Percentiles rank a stretch among this genome's conserved stretches.
phyloP scores from a whole-genome alignment of 2,329 filamentous ascomycete species.

The Colletotrichum agaves region DNA sequence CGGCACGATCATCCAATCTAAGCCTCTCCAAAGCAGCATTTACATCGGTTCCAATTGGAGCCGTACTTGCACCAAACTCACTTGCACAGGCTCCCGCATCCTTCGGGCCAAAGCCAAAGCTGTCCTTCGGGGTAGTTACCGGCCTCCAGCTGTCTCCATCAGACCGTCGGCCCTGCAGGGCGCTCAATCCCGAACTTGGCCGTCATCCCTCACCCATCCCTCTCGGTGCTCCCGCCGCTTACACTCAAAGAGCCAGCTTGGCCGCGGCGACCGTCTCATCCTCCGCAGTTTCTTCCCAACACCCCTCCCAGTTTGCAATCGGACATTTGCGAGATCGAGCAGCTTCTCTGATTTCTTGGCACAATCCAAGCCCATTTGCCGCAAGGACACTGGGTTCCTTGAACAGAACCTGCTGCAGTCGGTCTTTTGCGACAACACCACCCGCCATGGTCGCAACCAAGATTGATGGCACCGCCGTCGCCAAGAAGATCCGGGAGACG shows the following conservation, averaged over 20 bases:
- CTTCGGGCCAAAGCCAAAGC: conserved; percentile 4
- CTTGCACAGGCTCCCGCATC: conserved; percentile 6
- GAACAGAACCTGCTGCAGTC: conserved; percentile 4
- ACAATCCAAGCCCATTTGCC: conserved; percentile 10
- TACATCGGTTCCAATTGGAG: neutral
- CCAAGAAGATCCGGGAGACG: conserved; percentile 87
- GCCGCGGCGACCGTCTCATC: conserved; percentile 20
- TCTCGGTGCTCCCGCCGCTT: conserved; percentile 31
- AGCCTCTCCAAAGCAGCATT: neutral
- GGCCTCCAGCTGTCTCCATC: conserved; percentile 22
- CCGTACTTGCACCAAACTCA: neutral
- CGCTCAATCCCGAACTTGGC: conserved; percentile 27
- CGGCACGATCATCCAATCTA: conserved; percentile 2
- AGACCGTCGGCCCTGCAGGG: conserved; percentile 28
- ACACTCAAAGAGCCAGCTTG: conserved; percentile 20
- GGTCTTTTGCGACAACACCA: conserved; percentile 59
- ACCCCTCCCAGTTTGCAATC: conserved; percentile 4
- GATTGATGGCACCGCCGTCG: conserved; percentile 96
- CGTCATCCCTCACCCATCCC: conserved; percentile 30
- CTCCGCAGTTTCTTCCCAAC: conserved; percentile 11
- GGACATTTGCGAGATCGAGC: conserved; percentile 25
- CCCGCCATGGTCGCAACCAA: conserved; percentile 84
- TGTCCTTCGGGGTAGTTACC: conserved; percentile 26
- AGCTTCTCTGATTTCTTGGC: conserved; percentile 24
- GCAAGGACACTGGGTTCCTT: conserved; percentile 26